Evolutionary conservation across 2,329 filamentous ascomycete genomes (phyloP).

Genomic region (Ophiosphaerella korrae): DNA sequence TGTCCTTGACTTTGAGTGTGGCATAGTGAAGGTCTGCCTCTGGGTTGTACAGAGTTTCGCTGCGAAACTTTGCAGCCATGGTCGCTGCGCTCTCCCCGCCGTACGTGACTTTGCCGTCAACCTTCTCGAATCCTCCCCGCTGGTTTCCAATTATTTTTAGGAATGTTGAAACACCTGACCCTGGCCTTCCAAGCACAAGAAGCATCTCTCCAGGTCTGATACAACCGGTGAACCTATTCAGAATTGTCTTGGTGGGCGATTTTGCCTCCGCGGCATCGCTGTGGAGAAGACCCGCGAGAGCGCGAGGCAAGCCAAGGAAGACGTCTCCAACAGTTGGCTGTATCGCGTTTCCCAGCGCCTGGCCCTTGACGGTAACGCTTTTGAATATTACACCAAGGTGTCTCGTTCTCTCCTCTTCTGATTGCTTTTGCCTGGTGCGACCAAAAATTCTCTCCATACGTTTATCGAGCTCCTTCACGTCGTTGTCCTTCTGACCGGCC

Average conservation of each 20-base stretch:
- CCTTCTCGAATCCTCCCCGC: conserved; percentile 61
- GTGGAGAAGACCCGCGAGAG: conserved; percentile 58
- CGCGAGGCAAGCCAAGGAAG: conserved; percentile 61
- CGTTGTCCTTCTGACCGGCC: too few relatives aligned
- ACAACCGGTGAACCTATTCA: conserved; percentile 69
- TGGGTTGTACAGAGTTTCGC: conserved; percentile 73
- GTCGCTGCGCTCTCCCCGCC: conserved; percentile 58
- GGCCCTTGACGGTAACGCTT: conserved; percentile 67
- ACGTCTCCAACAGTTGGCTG: conserved; percentile 67
- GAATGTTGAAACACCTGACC: conserved; percentile 72
- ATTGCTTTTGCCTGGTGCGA: conserved; percentile 64
- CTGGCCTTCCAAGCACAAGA: conserved; percentile 70
- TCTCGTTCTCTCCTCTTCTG: conserved; percentile 71
- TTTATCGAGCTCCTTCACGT: conserved; percentile 63
- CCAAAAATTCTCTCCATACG: conserved; percentile 75
- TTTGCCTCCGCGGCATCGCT: conserved; percentile 46
- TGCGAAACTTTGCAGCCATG: conserved; percentile 64
- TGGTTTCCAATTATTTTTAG: conserved; percentile 72
- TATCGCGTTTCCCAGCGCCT: conserved; percentile 65
- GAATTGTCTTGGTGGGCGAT: conserved; percentile 66
- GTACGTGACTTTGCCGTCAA: conserved; percentile 61
- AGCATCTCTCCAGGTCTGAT: conserved; percentile 76
- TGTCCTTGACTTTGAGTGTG: conserved; percentile 74
- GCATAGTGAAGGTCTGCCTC: conserved; percentile 80
- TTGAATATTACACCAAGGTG: conserved; percentile 72